A percentile compares a stretch with the other conserved stretches of the same genome.
These are phyloP conservation scores for Amaranthus hypochondriacus DNA, from an alignment of 148 eudicot species.

Conservation along the genomic window DNA sequence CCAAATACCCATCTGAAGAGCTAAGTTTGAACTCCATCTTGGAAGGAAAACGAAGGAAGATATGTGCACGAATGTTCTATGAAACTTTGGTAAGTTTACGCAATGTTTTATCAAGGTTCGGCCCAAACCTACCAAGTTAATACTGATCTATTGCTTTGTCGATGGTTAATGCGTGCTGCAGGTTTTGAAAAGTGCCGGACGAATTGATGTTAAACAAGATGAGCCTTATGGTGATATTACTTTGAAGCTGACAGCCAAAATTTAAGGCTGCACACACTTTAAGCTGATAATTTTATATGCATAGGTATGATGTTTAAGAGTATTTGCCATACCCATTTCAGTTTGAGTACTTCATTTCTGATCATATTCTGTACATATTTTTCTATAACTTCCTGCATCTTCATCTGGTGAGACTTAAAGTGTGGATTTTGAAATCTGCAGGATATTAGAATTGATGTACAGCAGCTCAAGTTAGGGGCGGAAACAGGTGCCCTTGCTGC, in stretches of 20 bases:
- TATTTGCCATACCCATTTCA: no score
- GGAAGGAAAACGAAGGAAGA: slow-evolving; percentile 63
- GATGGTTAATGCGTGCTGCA: slow-evolving; percentile 19
- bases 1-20: slow-evolving; percentile 35
- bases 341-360: neutral
- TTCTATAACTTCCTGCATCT: neutral
- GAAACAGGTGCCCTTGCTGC: no score
- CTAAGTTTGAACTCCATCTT: slow-evolving; percentile 52
- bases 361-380: neutral
- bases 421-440: neutral
- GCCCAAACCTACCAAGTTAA: no score
- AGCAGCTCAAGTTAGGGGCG: no score
- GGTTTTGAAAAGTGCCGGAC: slow-evolving; percentile 55
- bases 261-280: slow-evolving; percentile 11
- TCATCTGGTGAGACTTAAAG: neutral
- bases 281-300: slow-evolving; percentile 2
- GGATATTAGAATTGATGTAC: neutral
- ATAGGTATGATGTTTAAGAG: slow-evolving; percentile 15
- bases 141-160: neutral
- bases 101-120: neutral
- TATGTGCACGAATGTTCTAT: slow-evolving; percentile 72
- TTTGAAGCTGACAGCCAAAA: slow-evolving; percentile 41
- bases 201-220: slow-evolving; percentile 59
- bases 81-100: slow-evolving; percentile 70
- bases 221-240: slow-evolving; percentile 66